Conservation (phyloP, 1,139 yeast species). For the Casaregolazyma lundiana region DNA sequence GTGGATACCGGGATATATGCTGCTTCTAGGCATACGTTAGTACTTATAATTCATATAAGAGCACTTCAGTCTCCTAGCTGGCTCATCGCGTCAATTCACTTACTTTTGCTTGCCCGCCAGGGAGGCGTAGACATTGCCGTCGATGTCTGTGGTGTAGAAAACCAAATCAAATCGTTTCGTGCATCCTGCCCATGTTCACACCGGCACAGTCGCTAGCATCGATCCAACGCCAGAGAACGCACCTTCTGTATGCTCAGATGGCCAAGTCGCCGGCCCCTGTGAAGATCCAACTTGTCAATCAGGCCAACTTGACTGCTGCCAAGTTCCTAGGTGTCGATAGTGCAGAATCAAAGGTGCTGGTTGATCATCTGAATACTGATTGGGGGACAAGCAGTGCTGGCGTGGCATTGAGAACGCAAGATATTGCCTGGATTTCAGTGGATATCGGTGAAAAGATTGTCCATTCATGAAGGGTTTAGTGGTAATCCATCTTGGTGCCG, state of each 20-base stretch:
- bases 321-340: slow-evolving; percentile 24
- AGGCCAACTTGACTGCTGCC: slow-evolving; percentile 15
- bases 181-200: neutral
- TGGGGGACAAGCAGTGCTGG: slow-evolving; percentile 20
- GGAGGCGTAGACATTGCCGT: slow-evolving; percentile 26
- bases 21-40: no score
- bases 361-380: slow-evolving; percentile 21
- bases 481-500: slow-evolving; percentile 36
- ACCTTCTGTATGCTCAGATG: slow-evolving; percentile 15
- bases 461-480: slow-evolving; percentile 13
- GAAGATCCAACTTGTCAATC: slow-evolving; percentile 14
- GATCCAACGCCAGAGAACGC: slow-evolving; percentile 20
- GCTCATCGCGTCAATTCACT: neutral
- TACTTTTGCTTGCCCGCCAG: slow-evolving; percentile 22
- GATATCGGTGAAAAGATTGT: slow-evolving; percentile 6
- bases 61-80: neutral
- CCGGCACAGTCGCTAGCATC: slow-evolving; percentile 15
- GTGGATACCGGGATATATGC: slow-evolving; percentile 7
- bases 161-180: neutral
- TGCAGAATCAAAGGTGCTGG: slow-evolving; percentile 24
- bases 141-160: neutral
- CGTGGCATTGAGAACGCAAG: slow-evolving; percentile 2
- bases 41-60: no score
- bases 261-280: slow-evolving; percentile 7
- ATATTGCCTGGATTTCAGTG: slow-evolving; percentile 5